Base-by-base conservation (phyloP, 148 eudicot species). In the Fagopyrum homotropicum region DNA sequence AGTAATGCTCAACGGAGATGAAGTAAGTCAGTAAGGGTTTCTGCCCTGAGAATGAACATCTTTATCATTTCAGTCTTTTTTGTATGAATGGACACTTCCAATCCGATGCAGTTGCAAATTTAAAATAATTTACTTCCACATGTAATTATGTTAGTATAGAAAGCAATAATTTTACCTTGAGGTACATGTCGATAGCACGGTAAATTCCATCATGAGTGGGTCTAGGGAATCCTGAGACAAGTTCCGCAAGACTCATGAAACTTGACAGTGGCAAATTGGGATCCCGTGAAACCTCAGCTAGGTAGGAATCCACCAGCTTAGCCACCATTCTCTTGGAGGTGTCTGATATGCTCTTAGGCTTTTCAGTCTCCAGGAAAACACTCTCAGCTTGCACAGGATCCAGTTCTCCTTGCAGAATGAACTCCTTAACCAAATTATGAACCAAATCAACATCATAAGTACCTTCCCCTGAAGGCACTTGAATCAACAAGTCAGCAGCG, bases 181-280 rank as follows among this genome's bases (percentile, higher is more conserved):
- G 91, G 73, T 88, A 95, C 40, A 95, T 89, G 76, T 95, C 99
- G 5, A 95, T 88, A 7, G 99, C 96, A 77, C 99, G 83, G 72
- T 95, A 95, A 4, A 95, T 84, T 11, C 99, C 99, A 74, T 95
- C 99, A 47, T 92, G 88, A 59, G 80, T 92, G 19, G 87, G 79
- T 55, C 99, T 80, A 17, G 99, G 76, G 73, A 88, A 92, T n/a
- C 88, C 84, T 0, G 89, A 89, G 54, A 90, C 91, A 83, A 92
- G 80, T 72, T 92, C 89, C 16, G 96, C 91, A 6, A 92, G 87
- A 73, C 87, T 77, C 26, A 88, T 17, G 72, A 95, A 95, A 45
- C 75, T 85, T 3, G 86, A 79, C 3, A 89, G 56, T 15, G 88
- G 88, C 46, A 95, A 64, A 80, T 81, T 86, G 1, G 92, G 89